Percentiles rank a stretch among this genome's conserved stretches.
These are phyloP conservation scores for Tylopilus sp. DNA, from an alignment of 1,284 basidiomycete species.

Conservation along the genomic window DNA sequence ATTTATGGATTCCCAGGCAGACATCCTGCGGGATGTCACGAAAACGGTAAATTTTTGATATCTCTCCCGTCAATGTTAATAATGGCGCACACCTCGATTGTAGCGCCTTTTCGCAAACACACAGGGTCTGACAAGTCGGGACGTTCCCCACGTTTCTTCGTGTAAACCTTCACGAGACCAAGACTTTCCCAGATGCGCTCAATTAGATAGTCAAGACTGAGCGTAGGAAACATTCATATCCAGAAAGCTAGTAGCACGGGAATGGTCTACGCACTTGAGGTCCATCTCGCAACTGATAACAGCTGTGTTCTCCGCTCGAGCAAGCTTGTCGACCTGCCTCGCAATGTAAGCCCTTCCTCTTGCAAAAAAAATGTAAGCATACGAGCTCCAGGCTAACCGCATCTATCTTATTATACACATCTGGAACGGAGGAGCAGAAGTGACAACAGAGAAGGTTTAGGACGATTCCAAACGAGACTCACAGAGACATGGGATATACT, in stretches of 20 bases:
- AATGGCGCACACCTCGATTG: slow-evolving; percentile 67
- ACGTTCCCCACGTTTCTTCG: slow-evolving; percentile 92
- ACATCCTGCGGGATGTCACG: slow-evolving; percentile 52
- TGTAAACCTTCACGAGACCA: slow-evolving; percentile 88
- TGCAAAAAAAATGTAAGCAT: slow-evolving; percentile 2
- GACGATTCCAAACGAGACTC: slow-evolving; percentile 27
- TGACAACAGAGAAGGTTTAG: neutral
- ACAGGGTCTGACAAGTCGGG: slow-evolving; percentile 94
- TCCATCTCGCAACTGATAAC: slow-evolving; percentile 95
- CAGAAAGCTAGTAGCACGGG: neutral
- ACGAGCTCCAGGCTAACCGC: slow-evolving; percentile 83
- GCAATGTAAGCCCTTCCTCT: neutral
- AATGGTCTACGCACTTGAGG: slow-evolving; percentile 57
- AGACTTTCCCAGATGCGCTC: slow-evolving; percentile 90
- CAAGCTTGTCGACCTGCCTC: slow-evolving; percentile 70
- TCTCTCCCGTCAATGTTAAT: neutral
- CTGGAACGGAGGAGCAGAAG: slow-evolving; percentile 31
- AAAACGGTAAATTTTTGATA: neutral
- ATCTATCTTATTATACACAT: slow-evolving; percentile 96
- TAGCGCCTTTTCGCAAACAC: slow-evolving; percentile 87
- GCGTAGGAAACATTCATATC: neutral
- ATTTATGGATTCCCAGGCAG: slow-evolving; percentile 89
- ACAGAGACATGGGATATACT: slow-evolving; percentile 92
- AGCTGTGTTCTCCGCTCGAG: slow-evolving; percentile 82
- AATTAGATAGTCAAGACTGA: slow-evolving; percentile 81